Base-by-base conservation (phyloP, 2,329 filamentous ascomycete species). In the Dichotomopilus funicola region DNA sequence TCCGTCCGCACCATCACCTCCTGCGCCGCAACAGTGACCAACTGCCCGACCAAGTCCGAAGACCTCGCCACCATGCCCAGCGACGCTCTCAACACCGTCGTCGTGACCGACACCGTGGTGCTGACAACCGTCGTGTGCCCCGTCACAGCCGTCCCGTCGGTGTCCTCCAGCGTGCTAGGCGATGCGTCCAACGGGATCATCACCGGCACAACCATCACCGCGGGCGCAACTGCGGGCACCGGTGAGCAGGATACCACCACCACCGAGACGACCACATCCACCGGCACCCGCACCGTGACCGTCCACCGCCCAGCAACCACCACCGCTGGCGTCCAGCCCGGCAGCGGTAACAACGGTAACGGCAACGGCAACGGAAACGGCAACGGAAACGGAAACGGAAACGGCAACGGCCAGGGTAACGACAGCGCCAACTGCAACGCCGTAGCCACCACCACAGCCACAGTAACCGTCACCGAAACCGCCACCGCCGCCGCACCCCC, bases 241-340 rank as follows among this genome's bases (percentile, higher is more conserved):
- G 55, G n/a, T 6, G 59, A 55, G 45, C 38, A 52, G 12, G 62
- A 61, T 47, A 58, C 56, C 43, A 63, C 62, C 49, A 62, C 58
- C 35, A 64, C 63, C 51, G 41, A 49, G n/a, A 66, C 64, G 54
- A 53, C 52, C n/a, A 67, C 65, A 51, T 58, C 54, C 53, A 64
- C 55, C 33, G 64, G 62, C 47, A 68, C 66, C 40, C 56, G 47
- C 47, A 65, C 62, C 27, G 62, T 67, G n/a, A 67, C 66, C 11
- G 45, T 66, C n/a, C 40, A 53, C 38, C 46, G 31, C 34, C 57
- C 58, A 36, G 36, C 43, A 38, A 61, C 59, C 45, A 56, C 56
- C 12, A 57, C 58, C 33, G 58, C 54, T 11, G 46, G 38, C 41
- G 50, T 58, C 51, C 50, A 52, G 34, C 42, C 57, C 8, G 54